Evolutionary conservation across 2,329 filamentous ascomycete genomes (phyloP), one percentile per base, ranked within the genome.

Genomic region (Apiospora pterosperma): DNA sequence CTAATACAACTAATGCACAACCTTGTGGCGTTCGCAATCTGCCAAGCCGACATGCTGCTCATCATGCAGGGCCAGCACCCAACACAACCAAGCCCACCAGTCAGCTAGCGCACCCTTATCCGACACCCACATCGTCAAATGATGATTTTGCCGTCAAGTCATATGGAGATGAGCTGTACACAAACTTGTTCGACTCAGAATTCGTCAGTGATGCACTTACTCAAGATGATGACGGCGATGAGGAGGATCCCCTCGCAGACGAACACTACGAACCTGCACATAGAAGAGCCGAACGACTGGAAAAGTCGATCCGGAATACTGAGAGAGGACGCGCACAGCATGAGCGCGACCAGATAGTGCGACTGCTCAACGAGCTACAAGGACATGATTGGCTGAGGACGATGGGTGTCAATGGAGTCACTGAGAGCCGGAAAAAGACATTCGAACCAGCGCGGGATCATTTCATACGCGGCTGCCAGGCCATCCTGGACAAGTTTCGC

Each of bases 301-400:
- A 90, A 72, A 84, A 84, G 63, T 86, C 85, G 1, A 88, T 89
- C 59, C 82, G 88, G 36, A 90, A 90, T 68, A 81, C 85, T 0
- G 88, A 90, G 72, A 88, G 85, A 72, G 86, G 86, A 14, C 83
- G 87, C 11, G 88, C 88, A 19, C 87, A 90, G 69, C 88, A 90
- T 79, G 88, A 90, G 70, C 87, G 84, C 69, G 87, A 89, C 66
- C 87, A 89, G 70, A 85, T 90, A 44, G 84, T 87, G 63, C 82
- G 87, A 38, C 77, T 90, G 19, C 83, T 97, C 7, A 93, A 96
- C 63, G 93, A 93, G 21, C 84, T 99, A 1, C 91, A 93, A 75
- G 92, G 95, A 2, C 92, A 92, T 65, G 96, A 98, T 77, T 99
- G 96, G 96, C 82, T 97, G 64, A 90, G 92, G 67, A 87, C 94